Conservation (phyloP, 768 basidiomycete species). For the Naematelia encephala region DNA sequence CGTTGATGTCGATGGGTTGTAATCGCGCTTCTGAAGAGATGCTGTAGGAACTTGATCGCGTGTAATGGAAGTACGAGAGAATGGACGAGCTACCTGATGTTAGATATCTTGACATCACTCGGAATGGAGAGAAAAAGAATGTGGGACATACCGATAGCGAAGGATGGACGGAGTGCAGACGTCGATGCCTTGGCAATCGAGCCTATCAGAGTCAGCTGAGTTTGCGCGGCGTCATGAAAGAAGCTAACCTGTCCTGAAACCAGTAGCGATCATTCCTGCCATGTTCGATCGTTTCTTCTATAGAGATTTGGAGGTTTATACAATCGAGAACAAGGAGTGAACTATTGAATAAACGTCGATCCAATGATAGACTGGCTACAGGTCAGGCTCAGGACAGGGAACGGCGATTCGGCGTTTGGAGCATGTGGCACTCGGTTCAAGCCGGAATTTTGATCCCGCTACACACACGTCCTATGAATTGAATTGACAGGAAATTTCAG, state of each 20-base stretch:
- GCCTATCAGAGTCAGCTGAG: neutral
- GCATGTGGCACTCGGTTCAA: neutral
- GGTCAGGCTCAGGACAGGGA: neutral
- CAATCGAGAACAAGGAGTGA: neutral
- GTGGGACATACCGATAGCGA: conserved; percentile 19
- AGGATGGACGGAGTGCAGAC: conserved; percentile 15
- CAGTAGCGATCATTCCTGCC: conserved; percentile 24
- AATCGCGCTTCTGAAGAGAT: conserved; percentile 34
- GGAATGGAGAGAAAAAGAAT: neutral
- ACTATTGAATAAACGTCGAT: neutral
- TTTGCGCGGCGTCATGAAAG: neutral
- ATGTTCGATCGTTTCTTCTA: conserved; percentile 9
- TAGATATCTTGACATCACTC: too few species aligned
- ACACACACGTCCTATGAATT: too few species aligned
- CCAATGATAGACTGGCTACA: neutral
- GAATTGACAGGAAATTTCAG: neutral
- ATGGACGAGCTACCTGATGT: conserved; percentile 26
- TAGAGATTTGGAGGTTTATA: too few species aligned
- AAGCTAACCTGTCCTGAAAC: conserved; percentile 22
- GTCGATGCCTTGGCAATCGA: conserved; percentile 5
- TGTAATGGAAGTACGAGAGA: conserved; percentile 38
- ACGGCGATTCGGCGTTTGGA: neutral
- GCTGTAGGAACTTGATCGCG: conserved; percentile 43
- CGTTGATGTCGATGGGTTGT: conserved; percentile 45
- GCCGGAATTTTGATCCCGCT: neutral